Evolutionary conservation across 1,139 yeast species (phyloP).

Genomic region (Arxiozyma heterogenica): DNA sequence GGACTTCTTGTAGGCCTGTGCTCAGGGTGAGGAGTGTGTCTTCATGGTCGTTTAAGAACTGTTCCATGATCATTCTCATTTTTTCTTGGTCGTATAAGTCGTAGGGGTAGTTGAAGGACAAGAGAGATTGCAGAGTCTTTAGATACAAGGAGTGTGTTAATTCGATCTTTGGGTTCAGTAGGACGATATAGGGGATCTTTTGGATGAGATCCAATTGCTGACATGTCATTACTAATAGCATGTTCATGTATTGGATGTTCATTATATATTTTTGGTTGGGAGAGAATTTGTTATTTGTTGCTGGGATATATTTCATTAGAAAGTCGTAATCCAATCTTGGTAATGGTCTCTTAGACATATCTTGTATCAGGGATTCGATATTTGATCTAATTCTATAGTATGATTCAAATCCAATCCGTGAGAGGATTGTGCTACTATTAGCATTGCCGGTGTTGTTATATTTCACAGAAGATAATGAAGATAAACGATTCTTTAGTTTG

Average conservation of each 20-base stretch:
- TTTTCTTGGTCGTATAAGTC: conserved; percentile 45
- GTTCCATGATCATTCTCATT: conserved; percentile 44
- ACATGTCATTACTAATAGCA: conserved; percentile 37
- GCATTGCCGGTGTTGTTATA: too few relatives aligned
- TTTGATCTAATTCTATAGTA: conserved; percentile 27
- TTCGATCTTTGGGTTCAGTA: conserved; percentile 84
- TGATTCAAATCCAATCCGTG: conserved; percentile 31
- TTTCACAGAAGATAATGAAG: neutral
- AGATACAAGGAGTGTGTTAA: conserved; percentile 66
- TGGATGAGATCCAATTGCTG: conserved; percentile 57
- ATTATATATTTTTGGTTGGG: conserved; percentile 23
- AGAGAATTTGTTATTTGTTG: neutral
- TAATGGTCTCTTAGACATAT: conserved; percentile 24
- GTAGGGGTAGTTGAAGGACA: conserved; percentile 38
- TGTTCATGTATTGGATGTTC: conserved; percentile 37
- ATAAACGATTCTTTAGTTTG: too few relatives aligned
- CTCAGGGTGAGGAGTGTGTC: conserved; percentile 77
- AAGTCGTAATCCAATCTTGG: conserved; percentile 22
- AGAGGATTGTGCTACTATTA: conserved; percentile 26
- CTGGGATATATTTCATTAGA: conserved; percentile 19
- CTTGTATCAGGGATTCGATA: conserved; percentile 26
- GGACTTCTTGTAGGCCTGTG: conserved; percentile 71
- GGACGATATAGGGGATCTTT: conserved; percentile 70
- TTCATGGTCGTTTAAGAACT: conserved; percentile 64
- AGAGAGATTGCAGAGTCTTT: conserved; percentile 55